Evolutionary conservation across 2,329 filamentous ascomycete species (phyloP).

Genomic region (Colletotrichum truncatum): DNA sequence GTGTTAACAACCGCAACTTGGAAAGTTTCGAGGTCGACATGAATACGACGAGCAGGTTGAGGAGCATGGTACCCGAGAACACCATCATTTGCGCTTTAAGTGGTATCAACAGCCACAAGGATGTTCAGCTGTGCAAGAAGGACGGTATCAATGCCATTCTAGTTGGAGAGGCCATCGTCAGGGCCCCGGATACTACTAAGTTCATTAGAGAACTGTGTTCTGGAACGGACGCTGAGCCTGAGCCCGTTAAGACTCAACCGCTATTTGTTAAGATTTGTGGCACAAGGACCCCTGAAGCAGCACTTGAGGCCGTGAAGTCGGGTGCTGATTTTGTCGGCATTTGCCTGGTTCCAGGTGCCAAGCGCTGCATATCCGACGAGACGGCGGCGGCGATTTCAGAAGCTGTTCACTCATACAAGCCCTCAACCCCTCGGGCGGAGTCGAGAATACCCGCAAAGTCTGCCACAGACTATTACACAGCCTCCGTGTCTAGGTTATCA

Average conservation of each 20-base stretch:
- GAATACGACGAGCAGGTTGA: constrained; percentile 87
- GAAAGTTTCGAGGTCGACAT: constrained; percentile 98
- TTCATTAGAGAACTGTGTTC: constrained; percentile 90
- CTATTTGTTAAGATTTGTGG: constrained; percentile 95
- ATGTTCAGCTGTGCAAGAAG: constrained; percentile 86
- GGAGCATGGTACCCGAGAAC: constrained; percentile 84
- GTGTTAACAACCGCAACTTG: constrained; percentile 96
- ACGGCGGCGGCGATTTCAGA: constrained; percentile 83
- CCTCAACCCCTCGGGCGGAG: constrained; percentile 42
- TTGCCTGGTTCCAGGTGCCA: constrained; percentile 84
- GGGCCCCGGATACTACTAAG: constrained; percentile 79
- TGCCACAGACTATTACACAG: constrained; percentile 76
- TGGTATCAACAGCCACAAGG: constrained; percentile 88
- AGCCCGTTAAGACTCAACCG: constrained; percentile 46
- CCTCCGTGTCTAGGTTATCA: constrained; percentile 57
- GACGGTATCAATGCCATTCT: constrained; percentile 93
- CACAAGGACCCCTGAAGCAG: constrained; percentile 83
- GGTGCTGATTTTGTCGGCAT: constrained; percentile 95
- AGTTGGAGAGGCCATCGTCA: constrained; percentile 96
- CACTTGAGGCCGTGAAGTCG: constrained; percentile 80
- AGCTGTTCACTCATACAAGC: constrained; percentile 75
- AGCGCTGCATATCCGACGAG: constrained; percentile 81
- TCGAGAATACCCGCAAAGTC: constrained; percentile 40
- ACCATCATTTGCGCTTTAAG: constrained; percentile 94
- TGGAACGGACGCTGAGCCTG: constrained; percentile 50